Evolutionary conservation across 73 alveolate species (phyloP).

Genomic region (Halteria grandinella): DNA sequence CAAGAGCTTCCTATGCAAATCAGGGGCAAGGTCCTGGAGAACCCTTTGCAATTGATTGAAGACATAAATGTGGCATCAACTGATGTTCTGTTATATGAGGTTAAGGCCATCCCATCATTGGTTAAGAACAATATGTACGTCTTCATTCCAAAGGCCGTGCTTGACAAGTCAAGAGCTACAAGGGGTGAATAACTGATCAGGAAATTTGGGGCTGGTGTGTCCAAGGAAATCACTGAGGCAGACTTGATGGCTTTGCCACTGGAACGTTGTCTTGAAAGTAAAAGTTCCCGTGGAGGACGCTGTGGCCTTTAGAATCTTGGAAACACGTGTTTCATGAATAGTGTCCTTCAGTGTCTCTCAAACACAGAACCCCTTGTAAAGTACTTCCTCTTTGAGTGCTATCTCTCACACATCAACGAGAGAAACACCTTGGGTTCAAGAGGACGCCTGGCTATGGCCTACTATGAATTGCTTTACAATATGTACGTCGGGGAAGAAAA

Average conservation of each 20-base stretch:
- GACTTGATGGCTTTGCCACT: no score
- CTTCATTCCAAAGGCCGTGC: constrained; percentile 11
- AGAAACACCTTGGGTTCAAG: constrained; percentile 65
- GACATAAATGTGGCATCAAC: constrained; percentile 27
- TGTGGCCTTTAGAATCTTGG: constrained; percentile 89
- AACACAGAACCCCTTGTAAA: constrained; percentile 73
- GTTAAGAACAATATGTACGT: constrained; percentile 7
- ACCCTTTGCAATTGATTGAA: constrained; percentile 2
- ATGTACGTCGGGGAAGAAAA: constrained; percentile 38
- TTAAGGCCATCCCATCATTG: neutral
- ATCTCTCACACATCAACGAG: constrained; percentile 73
- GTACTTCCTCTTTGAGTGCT: constrained; percentile 73
- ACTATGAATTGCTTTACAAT: constrained; percentile 63
- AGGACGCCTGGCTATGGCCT: constrained; percentile 69
- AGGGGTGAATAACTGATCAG: no score
- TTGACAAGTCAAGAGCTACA: neutral
- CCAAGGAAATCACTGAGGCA: no score
- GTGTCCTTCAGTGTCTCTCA: constrained; percentile 83
- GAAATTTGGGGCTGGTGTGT: no score
- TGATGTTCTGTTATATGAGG: constrained; percentile 32
- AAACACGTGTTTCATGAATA: constrained; percentile 92
- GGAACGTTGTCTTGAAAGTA: no score
- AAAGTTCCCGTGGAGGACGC: no score
- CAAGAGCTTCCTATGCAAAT: constrained; percentile 3
- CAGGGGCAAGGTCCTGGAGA: constrained; percentile 3